phyloP scores from a whole-genome alignment of 352 stramenopile species.

The Globisporangium solare region DNA sequence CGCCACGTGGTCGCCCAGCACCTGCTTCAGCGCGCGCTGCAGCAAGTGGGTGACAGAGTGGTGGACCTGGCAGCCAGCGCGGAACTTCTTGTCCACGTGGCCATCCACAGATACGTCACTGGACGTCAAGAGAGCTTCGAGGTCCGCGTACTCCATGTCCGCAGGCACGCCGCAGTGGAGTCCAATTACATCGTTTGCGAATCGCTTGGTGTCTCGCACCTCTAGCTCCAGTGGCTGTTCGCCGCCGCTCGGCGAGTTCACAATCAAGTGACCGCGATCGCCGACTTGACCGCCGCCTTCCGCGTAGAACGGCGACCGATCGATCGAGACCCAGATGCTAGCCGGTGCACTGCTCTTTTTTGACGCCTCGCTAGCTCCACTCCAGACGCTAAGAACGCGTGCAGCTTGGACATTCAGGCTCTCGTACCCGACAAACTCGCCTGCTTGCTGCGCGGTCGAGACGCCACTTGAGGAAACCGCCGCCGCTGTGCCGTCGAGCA shows the following conservation, averaged over 20 bases:
- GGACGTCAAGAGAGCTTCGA: constrained; percentile 16
- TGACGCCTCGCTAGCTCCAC: constrained; percentile 9
- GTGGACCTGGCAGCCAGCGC: constrained; percentile 48
- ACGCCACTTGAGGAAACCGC: background rate
- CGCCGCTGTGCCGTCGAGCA: background rate
- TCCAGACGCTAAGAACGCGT: constrained; percentile 36
- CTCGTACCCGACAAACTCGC: constrained; percentile 63
- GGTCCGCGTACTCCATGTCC: constrained; percentile 19
- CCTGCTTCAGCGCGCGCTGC: constrained; percentile 57
- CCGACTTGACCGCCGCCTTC: constrained; percentile 77
- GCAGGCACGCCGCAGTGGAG: constrained; percentile 40
- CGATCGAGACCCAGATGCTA: constrained; percentile 29
- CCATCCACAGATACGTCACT: constrained; percentile 24
- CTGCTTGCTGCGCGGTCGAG: background rate
- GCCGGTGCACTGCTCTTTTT: constrained; percentile 1
- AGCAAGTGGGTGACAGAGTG: constrained; percentile 82
- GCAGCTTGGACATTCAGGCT: constrained; percentile 28
- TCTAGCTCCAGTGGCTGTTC: constrained; percentile 6
- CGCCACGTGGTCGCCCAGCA: constrained; percentile 67
- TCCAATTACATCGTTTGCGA: constrained; percentile 33
- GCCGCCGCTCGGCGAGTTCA: constrained; percentile 14
- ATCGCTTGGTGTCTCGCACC: constrained; percentile 45
- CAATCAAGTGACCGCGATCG: constrained; percentile 39
- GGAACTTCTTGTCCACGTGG: constrained; percentile 44
- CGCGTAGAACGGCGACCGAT: constrained; percentile 70